These are phyloP conservation scores for Fraxinus baroniana DNA, from an alignment of 305 asterid genomes.

Conservation along the genomic window DNA sequence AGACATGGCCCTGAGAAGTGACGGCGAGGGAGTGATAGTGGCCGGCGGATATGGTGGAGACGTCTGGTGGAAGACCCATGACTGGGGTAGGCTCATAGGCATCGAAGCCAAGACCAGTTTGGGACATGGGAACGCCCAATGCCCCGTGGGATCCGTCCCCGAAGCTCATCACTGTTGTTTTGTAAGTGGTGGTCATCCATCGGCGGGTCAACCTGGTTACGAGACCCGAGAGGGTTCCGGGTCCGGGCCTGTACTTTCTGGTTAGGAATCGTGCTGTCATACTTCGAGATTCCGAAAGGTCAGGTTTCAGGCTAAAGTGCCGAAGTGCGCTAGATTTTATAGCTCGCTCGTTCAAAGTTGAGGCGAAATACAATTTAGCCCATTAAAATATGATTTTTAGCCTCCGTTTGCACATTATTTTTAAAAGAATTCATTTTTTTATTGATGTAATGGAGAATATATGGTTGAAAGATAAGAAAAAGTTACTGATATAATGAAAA, in stretches of 20 bases:
- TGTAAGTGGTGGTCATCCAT: constrained; percentile 41
- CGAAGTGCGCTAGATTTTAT: background rate
- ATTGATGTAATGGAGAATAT: too few relatives aligned
- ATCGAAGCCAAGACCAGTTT: constrained; percentile 52
- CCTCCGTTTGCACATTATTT: too few relatives aligned
- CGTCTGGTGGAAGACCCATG: constrained; percentile 60
- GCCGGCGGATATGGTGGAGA: constrained; percentile 71
- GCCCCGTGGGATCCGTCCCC: constrained; percentile 90
- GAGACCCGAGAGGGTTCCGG: constrained; percentile 18
- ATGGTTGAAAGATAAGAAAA: too few relatives aligned
- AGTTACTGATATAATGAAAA: too few relatives aligned
- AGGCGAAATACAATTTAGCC: too few relatives aligned
- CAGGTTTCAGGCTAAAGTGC: background rate
- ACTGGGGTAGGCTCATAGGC: constrained; percentile 87
- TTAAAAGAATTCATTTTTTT: too few relatives aligned
- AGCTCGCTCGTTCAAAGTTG: too few relatives aligned
- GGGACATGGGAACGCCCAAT: constrained; percentile 52
- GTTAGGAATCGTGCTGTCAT: constrained; percentile 24
- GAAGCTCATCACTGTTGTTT: constrained; percentile 70
- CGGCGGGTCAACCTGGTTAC: constrained; percentile 48
- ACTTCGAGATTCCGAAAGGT: background rate
- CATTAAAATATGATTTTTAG: too few relatives aligned
- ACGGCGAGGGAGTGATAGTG: constrained; percentile 93
- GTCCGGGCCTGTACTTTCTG: constrained; percentile 2
- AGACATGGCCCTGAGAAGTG: constrained; percentile 70